phyloP scores from a whole-genome alignment of 2,329 filamentous ascomycete species.

The Raffaelea arxii region DNA sequence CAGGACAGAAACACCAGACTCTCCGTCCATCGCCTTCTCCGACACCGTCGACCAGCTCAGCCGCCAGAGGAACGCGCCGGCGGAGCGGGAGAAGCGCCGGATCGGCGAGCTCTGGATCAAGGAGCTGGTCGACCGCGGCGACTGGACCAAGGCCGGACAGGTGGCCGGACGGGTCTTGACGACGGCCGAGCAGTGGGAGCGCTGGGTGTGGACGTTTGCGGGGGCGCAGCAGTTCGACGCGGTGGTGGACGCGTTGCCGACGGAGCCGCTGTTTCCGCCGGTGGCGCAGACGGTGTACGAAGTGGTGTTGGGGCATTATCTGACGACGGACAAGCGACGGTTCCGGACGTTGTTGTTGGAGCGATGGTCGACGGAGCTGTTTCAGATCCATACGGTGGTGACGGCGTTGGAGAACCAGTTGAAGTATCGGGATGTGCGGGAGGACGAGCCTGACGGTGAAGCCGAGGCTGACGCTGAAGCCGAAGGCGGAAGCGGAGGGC shows the following conservation, averaged over 20 bases:
- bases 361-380: slow-evolving; percentile 74
- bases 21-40: slow-evolving; percentile 21
- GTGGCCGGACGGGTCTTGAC: slow-evolving; percentile 76
- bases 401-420: slow-evolving; percentile 76
- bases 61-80: slow-evolving; percentile 49
- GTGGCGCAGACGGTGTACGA: slow-evolving; percentile 80
- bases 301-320: slow-evolving; percentile 79
- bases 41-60: slow-evolving; percentile 54
- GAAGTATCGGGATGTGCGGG: slow-evolving; percentile 61
- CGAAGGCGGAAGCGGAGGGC: no score
- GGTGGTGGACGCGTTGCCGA: slow-evolving; percentile 76
- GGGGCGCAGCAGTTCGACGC: slow-evolving; percentile 81
- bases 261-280: slow-evolving; percentile 64
- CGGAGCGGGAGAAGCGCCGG: slow-evolving; percentile 78
- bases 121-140: slow-evolving; percentile 62
- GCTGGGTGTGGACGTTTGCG: slow-evolving; percentile 90
- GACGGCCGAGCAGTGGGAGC: slow-evolving; percentile 78
- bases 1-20: slow-evolving; percentile 19
- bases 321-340: slow-evolving; percentile 62
- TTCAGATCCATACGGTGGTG: slow-evolving; percentile 67
- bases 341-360: slow-evolving; percentile 75
- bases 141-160: slow-evolving; percentile 71
- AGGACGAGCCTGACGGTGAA: slow-evolving; percentile 57
- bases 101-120: slow-evolving; percentile 92
- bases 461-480: no score